A percentile compares a stretch with the other conserved stretches of the same genome.
These are phyloP conservation scores for Aspergillus baeticus DNA, from an alignment of 495 filamentous ascomycete species.

Conservation along the genomic window DNA sequence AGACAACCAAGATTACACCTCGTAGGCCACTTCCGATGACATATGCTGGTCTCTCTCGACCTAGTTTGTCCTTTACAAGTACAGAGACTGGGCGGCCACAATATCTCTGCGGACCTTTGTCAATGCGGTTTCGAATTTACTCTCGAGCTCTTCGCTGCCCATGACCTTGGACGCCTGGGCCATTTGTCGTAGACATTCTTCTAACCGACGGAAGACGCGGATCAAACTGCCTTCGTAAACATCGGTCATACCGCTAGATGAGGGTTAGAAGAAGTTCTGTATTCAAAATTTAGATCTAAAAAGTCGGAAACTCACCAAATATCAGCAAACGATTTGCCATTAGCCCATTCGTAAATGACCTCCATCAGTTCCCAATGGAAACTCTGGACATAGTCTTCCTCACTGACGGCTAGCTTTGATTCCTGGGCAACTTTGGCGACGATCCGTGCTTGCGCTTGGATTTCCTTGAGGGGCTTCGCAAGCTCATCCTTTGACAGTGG, in stretches of 20 bases:
- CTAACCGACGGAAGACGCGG: conserved; percentile 89
- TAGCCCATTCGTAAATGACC: conserved; percentile 90
- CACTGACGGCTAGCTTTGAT: conserved; percentile 84
- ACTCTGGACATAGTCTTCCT: conserved; percentile 84
- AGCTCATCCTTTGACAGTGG: conserved; percentile 72
- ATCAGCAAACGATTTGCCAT: conserved; percentile 86
- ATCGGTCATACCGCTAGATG: conserved; percentile 89
- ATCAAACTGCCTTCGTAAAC: conserved; percentile 96
- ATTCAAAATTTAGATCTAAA: conserved; percentile 1
- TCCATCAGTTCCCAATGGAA: conserved; percentile 97
- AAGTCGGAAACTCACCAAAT: conserved; percentile 70
- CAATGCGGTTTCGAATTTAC: conserved; percentile 83
- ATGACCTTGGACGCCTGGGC: conserved; percentile 96
- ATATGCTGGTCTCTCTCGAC: background rate
- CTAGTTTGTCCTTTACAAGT: conserved; percentile 52
- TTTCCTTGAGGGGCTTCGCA: conserved; percentile 77
- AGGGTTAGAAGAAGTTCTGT: conserved; percentile 13
- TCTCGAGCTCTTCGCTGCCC: conserved; percentile 89
- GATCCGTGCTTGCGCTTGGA: conserved; percentile 77
- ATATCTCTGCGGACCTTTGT: conserved; percentile 86
- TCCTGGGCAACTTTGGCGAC: conserved; percentile 92
- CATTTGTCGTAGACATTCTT: conserved; percentile 96
- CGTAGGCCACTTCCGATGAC: background rate
- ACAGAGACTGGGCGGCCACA: conserved; percentile 88
- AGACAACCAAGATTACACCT: conserved; percentile 10